A percentile compares a stretch with the other conserved stretches of the same genome.
phyloP scores from a whole-genome alignment of 139 green algal genomes.

The Auxenochlorella protothecoides region DNA sequence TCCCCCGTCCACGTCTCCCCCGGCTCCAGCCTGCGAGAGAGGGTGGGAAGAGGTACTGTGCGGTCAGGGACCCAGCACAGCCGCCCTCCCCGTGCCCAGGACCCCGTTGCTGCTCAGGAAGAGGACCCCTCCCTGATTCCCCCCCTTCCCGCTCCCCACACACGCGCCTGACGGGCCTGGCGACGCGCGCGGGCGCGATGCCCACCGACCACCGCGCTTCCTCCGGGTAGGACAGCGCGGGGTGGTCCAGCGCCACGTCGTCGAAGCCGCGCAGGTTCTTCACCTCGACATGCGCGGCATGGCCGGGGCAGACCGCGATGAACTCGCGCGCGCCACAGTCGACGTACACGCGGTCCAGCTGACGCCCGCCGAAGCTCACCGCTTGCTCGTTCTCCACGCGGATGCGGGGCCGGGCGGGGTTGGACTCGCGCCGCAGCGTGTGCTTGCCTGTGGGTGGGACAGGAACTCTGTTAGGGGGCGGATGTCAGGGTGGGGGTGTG shows the following conservation, averaged over 20 bases:
- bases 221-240: background rate
- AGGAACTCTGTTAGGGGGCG: background rate
- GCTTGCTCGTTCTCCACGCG: constrained; percentile 18
- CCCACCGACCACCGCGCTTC: constrained; percentile 16
- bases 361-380: constrained; percentile 15
- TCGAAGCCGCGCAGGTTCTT: constrained; percentile 13
- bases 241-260: constrained; percentile 16
- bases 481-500: too few species aligned
- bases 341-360: constrained; percentile 14
- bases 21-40: constrained; percentile 15
- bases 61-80: too few species aligned
- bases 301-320: constrained; percentile 23
- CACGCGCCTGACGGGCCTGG: constrained; percentile 16
- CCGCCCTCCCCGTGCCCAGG: too few species aligned
- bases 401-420: constrained; percentile 14
- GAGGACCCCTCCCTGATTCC: too few species aligned
- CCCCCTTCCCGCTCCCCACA: background rate
- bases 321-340: constrained; percentile 10
- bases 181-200: constrained; percentile 8
- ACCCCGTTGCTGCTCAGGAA: too few species aligned
- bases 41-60: too few species aligned
- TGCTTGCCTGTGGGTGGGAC: constrained; percentile 20
- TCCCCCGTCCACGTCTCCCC: constrained; percentile 28
- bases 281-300: constrained; percentile 10
- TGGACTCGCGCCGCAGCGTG: constrained; percentile 12